Base-by-base conservation (phyloP, 176 grass and related monocot genomes). In the Bolboschoenus planiculmis region DNA sequence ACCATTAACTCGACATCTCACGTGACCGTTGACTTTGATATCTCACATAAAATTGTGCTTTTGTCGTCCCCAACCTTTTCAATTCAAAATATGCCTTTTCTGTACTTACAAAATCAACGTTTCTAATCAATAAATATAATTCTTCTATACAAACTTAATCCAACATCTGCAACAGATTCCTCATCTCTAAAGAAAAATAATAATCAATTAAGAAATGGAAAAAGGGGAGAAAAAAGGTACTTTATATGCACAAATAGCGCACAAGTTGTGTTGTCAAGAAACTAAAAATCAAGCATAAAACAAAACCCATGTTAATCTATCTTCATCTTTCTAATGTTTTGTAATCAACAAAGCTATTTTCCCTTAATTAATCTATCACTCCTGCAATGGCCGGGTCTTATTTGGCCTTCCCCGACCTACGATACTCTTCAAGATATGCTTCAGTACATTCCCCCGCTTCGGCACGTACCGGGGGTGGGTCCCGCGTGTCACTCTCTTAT, bases 391-490 rank as follows among this genome's bases (percentile, higher is more conserved):
- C 64, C 18, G 7, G 5, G 64, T 68, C 64, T 68, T 68, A 37
- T 68, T 68, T 16, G 35, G 26, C 4, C 36, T 78, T 10, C 46
- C 75, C 15, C 27, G 27, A 20, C 75, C 26, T 20, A 78, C 3
- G 8, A 78, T 56, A 3, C 0, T 78, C 46, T 56, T 78, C 75
- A 34, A n/a, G 24, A 56, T 33, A 9, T 33, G 14, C 51, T 78
- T 78, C 26, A 78, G 51, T 78, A 78, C 27, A 56, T 78, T 56
- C 5, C 47, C 75, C 21, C 47, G 75, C 27, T 78, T 78, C 5
- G 75, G 75, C 13, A 36, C 14, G 27, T 56, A 56, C 1, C 27
- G 21, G 51, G 27, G 75, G 1, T 78, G 75, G 27, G 75, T 56
- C 24, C 5, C 4, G 1, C 3, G 7, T 56, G 34, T 33, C 24